Evolutionary conservation across 2,329 filamentous ascomycete genomes (phyloP).

Genomic region (Berkeleyomyces basicola): DNA sequence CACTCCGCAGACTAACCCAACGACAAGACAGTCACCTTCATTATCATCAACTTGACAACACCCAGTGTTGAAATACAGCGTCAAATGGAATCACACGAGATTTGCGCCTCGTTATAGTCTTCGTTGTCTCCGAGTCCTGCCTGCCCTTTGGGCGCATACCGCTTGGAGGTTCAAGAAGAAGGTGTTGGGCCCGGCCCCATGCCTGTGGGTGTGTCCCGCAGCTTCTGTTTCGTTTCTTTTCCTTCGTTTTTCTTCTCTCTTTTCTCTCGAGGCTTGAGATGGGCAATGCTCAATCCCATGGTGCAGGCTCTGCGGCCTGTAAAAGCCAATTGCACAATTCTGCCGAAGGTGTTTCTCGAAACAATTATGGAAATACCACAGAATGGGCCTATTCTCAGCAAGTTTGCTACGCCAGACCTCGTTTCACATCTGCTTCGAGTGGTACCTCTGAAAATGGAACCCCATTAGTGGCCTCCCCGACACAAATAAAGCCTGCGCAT

Average conservation of each 20-base stretch:
- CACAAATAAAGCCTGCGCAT: not conserved
- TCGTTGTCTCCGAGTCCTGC: not conserved
- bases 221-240: conserved; percentile 1
- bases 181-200: not conserved
- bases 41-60: not conserved
- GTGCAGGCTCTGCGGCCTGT: not conserved
- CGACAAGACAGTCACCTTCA: not conserved
- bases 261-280: not conserved
- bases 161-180: not conserved
- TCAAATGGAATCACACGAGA: not conserved
- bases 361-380: not conserved
- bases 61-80: not conserved
- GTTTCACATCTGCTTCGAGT: not conserved
- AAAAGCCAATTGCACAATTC: not conserved
- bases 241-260: not conserved
- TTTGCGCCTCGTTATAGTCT: not conserved
- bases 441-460: not conserved
- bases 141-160: not conserved
- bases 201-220: not conserved
- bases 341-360: not conserved
- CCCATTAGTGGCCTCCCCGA: not conserved
- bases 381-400: not conserved
- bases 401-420: not conserved
- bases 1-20: not conserved
- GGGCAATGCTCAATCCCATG: not conserved